Evolutionary conservation across 305 asterid species (phyloP).

Genomic region (Solanum hybrid): DNA sequence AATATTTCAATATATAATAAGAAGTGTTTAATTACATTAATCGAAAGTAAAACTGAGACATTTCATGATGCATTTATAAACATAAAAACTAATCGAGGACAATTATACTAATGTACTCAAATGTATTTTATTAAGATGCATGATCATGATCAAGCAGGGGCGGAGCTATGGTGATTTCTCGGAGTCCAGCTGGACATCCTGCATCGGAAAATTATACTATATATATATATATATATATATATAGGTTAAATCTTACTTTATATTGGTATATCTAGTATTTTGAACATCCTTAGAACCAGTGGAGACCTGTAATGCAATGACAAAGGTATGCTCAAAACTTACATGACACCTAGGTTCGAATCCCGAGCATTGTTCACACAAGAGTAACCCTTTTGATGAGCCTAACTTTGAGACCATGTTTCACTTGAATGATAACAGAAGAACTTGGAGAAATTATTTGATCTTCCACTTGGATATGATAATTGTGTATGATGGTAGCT

Average conservation of each 20-base stretch:
- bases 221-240: too few relatives aligned
- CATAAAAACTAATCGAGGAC: neutral
- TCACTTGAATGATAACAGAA: neutral
- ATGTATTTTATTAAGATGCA: neutral
- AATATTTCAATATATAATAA: neutral
- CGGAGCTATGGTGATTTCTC: neutral
- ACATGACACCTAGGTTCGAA: neutral
- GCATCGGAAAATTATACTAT: neutral
- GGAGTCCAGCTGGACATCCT: neutral
- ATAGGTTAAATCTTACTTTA: too few relatives aligned
- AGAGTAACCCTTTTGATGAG: neutral
- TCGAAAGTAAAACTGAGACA: neutral
- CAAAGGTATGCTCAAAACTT: neutral
- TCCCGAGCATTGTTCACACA: neutral
- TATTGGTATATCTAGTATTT: too few relatives aligned
- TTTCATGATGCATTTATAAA: neutral
- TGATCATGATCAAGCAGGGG: neutral
- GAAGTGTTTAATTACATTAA: neutral
- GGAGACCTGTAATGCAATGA: neutral
- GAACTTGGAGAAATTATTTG: neutral
- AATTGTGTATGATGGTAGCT: neutral
- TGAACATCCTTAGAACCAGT: neutral
- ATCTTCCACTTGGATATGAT: neutral
- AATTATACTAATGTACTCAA: neutral
- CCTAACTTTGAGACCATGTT: neutral